These are phyloP conservation scores for Pelagomonas calceolata DNA, from an alignment of 108 stramenopile species.

Conservation along the genomic window DNA sequence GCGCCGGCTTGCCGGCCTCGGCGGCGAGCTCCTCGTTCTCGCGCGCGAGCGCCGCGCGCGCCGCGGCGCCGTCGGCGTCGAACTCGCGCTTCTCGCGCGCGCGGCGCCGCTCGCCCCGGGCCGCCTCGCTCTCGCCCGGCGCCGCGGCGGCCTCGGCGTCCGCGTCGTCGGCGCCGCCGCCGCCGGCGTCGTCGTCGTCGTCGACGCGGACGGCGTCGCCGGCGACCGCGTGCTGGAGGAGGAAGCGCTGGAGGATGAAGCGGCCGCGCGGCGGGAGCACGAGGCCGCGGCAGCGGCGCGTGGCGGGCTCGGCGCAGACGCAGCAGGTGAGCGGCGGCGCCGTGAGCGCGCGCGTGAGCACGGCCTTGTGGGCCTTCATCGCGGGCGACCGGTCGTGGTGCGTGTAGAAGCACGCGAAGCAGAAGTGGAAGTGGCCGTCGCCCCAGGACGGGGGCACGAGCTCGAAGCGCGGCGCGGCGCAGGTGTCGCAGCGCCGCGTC, in stretches of 20 bases:
- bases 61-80: no score
- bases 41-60: no score
- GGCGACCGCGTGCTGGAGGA: background rate
- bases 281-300: constrained; percentile 10
- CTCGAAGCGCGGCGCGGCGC: background rate
- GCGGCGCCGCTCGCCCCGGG: no score
- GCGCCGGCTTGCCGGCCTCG: background rate
- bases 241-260: background rate
- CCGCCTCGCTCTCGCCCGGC: no score
- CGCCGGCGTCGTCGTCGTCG: background rate
- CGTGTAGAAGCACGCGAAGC: constrained; percentile 11
- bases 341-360: background rate
- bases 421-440: constrained; percentile 3
- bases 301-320: constrained; percentile 3
- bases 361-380: constrained; percentile 1
- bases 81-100: no score
- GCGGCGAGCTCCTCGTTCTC: background rate
- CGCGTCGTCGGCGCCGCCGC: background rate
- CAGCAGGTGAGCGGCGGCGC: constrained; percentile 4
- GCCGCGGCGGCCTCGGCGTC: constrained; percentile 2
- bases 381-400: constrained; percentile 4
- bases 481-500: constrained; percentile 5
- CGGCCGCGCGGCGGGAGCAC: background rate
- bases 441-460: constrained; percentile 2
- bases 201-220: no score